Evolutionary conservation across 257 asterid species (phyloP), one percentile per base, ranked within the genome.

Genomic region (Salvia rosmarinus): DNA sequence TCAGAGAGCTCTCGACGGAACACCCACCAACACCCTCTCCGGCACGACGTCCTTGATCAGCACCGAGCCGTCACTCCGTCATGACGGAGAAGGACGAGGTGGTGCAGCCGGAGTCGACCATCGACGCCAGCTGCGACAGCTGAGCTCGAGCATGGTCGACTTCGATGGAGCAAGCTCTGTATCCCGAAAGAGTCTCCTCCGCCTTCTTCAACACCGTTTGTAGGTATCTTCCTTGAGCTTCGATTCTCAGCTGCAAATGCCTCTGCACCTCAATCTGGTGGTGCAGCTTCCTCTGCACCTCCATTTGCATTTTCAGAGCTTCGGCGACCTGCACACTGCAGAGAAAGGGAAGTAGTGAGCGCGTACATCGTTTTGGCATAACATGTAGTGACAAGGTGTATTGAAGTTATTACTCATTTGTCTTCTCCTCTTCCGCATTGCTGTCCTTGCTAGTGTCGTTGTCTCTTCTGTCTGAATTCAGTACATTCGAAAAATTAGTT

Each of bases 231-330:
- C 98, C 97, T 75, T 94, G 98, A 9, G 98, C 95, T 82, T 90
- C 98, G 54, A 94, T 94, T 64, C 97, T 73, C 72, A 89, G 76
- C 79, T 89, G 98, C 80, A 94, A 58, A 81, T 84, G 97, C 47
- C 82, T 86, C 76, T 94, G 98, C 59, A 94, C 98, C 97, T 93
- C 92, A 54, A 93, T 87, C 60, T 93, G 98, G 74, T 93, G 95
- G 44, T 86, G 86, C 43, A 94, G 95, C 67, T 94, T 89, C 75
- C 84, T 89, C 81, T 93, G 96, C 67, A 93, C 97, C 59, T 90
- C 98, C 98, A 87, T 90, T 78, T 89, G 98, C 82, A 90, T 59
- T 74, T 90, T 90, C 64, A 89, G 64, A 77, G 96, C 92, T 62
- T 81, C 77, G 13, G 92, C 74, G 32, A 89, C 82, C 77, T 89